These are phyloP conservation scores for Nannizziopsis barbatae DNA, from an alignment of 2,329 filamentous ascomycete genomes.

Conservation along the genomic window DNA sequence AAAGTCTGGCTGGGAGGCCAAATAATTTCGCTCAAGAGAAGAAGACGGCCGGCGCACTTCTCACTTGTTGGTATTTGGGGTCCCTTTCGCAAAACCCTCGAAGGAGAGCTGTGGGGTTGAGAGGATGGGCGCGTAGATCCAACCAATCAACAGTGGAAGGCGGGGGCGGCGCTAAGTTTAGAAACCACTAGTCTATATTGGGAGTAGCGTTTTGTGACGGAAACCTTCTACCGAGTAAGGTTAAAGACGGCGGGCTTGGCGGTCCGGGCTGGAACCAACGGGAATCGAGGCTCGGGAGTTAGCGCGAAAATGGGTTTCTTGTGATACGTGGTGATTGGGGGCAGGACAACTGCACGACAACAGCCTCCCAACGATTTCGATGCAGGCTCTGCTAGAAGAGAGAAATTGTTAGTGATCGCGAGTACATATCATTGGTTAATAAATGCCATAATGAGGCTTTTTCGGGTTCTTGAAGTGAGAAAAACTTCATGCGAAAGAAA, in stretches of 20 bases:
- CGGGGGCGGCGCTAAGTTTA: constrained; percentile 12
- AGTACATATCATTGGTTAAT: no score
- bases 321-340: constrained; percentile 9
- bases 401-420: no score
- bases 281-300: constrained; percentile 3
- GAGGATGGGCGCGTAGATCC: constrained; percentile 13
- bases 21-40: not conserved
- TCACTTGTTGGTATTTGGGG: not conserved
- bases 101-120: not conserved
- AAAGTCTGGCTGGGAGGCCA: not conserved
- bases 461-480: not conserved
- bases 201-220: constrained; percentile 8
- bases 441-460: no score
- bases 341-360: not conserved
- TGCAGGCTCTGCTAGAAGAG: no score
- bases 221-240: not conserved
- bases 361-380: not conserved
- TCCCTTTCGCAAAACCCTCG: not conserved
- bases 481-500: no score
- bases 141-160: constrained; percentile 6
- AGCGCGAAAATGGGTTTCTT: not conserved
- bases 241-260: constrained; percentile 1
- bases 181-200: constrained; percentile 13
- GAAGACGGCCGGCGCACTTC: constrained; percentile 10
- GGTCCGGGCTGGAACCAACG: constrained; percentile 8